These are phyloP conservation scores for Rhodotorula paludigena DNA, from an alignment of 768 basidiomycete genomes.

Conservation along the genomic window DNA sequence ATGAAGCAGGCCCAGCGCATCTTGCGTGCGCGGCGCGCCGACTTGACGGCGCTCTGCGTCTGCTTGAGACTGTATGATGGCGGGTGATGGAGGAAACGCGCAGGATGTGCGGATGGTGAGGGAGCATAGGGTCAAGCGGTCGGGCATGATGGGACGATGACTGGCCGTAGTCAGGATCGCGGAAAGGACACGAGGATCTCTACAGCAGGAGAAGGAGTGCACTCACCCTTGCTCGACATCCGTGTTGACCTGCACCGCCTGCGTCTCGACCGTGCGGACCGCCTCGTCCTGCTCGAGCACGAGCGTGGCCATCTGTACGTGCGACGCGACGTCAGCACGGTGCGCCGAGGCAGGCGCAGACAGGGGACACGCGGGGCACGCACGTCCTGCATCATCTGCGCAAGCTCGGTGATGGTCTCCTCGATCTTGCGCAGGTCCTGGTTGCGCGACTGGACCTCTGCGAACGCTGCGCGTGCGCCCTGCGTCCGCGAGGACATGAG, in stretches of 20 bases:
- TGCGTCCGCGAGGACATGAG: slow-evolving; percentile 72
- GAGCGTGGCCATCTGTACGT: slow-evolving; percentile 52
- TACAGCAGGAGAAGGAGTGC: too few species aligned
- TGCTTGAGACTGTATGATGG: slow-evolving; percentile 60
- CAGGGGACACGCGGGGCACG: background rate
- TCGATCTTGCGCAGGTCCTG: slow-evolving; percentile 80
- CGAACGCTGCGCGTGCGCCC: slow-evolving; percentile 71
- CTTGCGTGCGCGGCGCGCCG: slow-evolving; percentile 80
- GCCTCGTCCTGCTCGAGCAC: slow-evolving; percentile 59
- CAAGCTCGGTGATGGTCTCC: slow-evolving; percentile 78
- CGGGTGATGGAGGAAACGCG: too few species aligned
- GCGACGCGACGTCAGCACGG: background rate
- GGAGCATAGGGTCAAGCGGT: background rate
- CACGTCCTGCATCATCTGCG: slow-evolving; percentile 80
- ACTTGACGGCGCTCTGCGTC: slow-evolving; percentile 77
- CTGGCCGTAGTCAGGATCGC: background rate
- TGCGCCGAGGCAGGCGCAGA: background rate
- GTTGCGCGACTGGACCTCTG: slow-evolving; percentile 84
- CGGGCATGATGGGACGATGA: background rate
- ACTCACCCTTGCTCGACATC: slow-evolving; percentile 55
- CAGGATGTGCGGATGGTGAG: background rate
- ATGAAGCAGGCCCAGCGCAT: slow-evolving; percentile 57
- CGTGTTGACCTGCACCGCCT: slow-evolving; percentile 59
- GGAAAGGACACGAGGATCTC: background rate
- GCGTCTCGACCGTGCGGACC: slow-evolving; percentile 60